These are phyloP conservation scores for Botrytis deweyae DNA, from an alignment of 2,329 filamentous ascomycete species.

Conservation along the genomic window DNA sequence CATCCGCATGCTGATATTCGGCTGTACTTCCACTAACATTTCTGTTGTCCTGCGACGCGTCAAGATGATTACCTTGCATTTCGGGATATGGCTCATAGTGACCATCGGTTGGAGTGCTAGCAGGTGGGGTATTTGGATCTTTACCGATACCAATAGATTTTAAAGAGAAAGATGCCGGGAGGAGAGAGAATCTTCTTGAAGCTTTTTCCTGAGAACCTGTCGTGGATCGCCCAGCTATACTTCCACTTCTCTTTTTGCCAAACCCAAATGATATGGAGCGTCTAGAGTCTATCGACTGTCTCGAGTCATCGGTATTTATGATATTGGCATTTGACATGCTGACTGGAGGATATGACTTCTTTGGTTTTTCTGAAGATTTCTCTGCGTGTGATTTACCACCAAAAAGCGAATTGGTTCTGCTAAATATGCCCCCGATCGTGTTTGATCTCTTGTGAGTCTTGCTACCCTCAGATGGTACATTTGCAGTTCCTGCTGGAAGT, in stretches of 20 bases:
- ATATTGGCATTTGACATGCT: slow-evolving; percentile 76
- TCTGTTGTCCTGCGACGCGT: slow-evolving; percentile 30
- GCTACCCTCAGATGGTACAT: slow-evolving; percentile 29
- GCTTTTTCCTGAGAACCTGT: slow-evolving; percentile 52
- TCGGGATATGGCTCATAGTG: slow-evolving; percentile 33
- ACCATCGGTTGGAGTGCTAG: slow-evolving; percentile 28
- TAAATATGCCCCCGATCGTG: slow-evolving; percentile 80
- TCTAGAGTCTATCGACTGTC: slow-evolving; percentile 71
- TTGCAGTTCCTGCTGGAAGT: slow-evolving; percentile 51
- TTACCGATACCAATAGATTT: slow-evolving; percentile 62
- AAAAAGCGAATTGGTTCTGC: slow-evolving; percentile 79
- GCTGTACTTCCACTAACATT: slow-evolving; percentile 32
- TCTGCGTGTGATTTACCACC: slow-evolving; percentile 51
- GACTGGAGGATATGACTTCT: slow-evolving; percentile 76
- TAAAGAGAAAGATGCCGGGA: slow-evolving; percentile 63
- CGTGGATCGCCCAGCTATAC: slow-evolving; percentile 56
- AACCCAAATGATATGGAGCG: slow-evolving; percentile 70
- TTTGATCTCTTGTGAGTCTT: slow-evolving; percentile 65
- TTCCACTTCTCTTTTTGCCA: slow-evolving; percentile 69
- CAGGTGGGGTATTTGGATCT: slow-evolving; percentile 42
- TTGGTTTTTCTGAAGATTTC: slow-evolving; percentile 57
- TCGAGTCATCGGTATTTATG: slow-evolving; percentile 36
- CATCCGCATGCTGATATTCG: slow-evolving; percentile 31
- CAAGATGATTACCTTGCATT: slow-evolving; percentile 30
- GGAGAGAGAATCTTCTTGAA: slow-evolving; percentile 66